phyloP scores from a whole-genome alignment of 192 early-diverging fungal species.

The Linnemannia schmuckeri region DNA sequence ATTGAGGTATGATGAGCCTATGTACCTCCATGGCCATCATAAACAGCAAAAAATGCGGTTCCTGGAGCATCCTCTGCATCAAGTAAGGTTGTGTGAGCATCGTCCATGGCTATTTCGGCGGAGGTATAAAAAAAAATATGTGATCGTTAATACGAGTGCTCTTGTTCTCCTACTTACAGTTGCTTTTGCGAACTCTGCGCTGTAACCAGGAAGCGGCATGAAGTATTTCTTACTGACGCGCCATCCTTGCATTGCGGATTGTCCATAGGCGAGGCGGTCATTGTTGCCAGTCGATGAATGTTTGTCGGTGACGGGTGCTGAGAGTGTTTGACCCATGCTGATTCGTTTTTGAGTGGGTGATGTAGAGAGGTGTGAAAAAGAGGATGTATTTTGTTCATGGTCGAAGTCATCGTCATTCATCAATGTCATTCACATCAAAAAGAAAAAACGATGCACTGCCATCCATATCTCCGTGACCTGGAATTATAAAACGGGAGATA shows the following conservation, averaged over 20 bases:
- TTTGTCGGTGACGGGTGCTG: constrained; percentile 94
- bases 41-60: constrained; percentile 93
- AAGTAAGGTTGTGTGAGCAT: constrained; percentile 92
- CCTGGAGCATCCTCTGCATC: constrained; percentile 72
- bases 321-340: constrained; percentile 96
- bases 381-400: background rate
- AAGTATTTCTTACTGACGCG: constrained; percentile 77
- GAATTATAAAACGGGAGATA: too few species aligned
- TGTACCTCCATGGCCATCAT: constrained; percentile 92
- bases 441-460: too few species aligned
- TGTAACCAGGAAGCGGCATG: background rate
- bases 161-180: too few species aligned
- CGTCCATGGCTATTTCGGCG: constrained; percentile 89
- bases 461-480: too few species aligned
- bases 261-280: constrained; percentile 83
- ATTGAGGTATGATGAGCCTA: background rate
- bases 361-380: background rate
- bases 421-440: background rate
- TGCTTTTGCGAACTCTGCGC: background rate
- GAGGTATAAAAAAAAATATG: background rate
- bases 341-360: background rate
- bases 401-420: background rate
- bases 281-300: constrained; percentile 80
- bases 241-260: constrained; percentile 98
- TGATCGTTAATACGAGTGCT: too few species aligned